phyloP scores from a whole-genome alignment of 306 rosid genomes.

The Ammopiptanthus mongolicus region DNA sequence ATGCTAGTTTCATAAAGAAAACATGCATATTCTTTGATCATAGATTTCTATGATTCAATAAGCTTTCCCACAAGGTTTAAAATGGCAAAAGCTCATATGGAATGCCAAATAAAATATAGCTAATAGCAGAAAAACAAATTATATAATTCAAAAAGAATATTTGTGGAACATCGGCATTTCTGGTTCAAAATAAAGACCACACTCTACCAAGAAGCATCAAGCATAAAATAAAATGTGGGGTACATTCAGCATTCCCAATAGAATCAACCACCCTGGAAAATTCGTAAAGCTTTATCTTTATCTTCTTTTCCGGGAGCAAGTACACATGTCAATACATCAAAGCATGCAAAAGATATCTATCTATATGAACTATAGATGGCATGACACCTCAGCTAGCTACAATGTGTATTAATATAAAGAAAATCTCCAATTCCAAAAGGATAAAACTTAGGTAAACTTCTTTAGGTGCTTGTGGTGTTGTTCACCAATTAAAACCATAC shows the following conservation, averaged over 20 bases:
- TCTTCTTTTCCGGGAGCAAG: not conserved
- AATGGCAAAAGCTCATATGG: not conserved
- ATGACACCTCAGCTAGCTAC: constrained; percentile 10
- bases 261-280: not conserved
- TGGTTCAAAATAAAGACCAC: not conserved
- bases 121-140: not conserved
- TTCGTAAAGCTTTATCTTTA: not conserved
- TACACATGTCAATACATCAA: not conserved
- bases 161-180: not conserved
- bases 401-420: not conserved
- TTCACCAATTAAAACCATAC: no score
- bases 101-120: not conserved
- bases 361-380: not conserved
- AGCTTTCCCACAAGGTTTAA: not conserved
- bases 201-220: not conserved
- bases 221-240: not conserved
- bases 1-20: not conserved
- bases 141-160: not conserved
- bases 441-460: no score
- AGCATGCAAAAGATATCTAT: not conserved
- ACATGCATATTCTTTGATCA: not conserved
- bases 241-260: not conserved
- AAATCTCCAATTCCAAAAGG: not conserved
- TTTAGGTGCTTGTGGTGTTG: no score
- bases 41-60: not conserved